Conservation (phyloP, 257 asterid genomes). For the Solanum clarkiae region DNA sequence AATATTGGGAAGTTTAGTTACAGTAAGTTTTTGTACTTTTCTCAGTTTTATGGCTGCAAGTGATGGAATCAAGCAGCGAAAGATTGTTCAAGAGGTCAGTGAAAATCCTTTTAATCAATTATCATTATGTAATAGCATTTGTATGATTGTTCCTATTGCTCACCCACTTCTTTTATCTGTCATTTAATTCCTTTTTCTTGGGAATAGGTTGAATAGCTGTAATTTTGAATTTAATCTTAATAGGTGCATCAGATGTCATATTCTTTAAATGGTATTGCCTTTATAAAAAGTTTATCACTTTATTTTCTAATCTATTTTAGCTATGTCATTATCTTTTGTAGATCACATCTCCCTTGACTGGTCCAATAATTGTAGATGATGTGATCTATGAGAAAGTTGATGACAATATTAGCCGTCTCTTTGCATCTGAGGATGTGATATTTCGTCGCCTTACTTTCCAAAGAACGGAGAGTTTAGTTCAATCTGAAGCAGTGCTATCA, state of each 20-base stretch:
- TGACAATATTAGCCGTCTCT: conserved; percentile 25
- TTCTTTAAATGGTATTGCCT: neutral
- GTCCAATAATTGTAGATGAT: conserved; percentile 77
- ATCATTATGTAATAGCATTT: neutral
- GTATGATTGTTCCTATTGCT: neutral
- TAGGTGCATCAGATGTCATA: neutral
- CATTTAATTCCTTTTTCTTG: neutral
- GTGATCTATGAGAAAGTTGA: conserved; percentile 54
- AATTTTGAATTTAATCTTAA: neutral
- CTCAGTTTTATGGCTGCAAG: conserved; percentile 73
- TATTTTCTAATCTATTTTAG: neutral
- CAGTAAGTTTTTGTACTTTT: neutral
- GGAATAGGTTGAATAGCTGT: neutral
- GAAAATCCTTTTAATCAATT: neutral
- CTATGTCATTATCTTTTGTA: conserved; percentile 5
- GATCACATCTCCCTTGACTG: conserved; percentile 73
- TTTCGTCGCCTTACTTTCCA: conserved; percentile 80
- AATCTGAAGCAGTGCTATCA: conserved; percentile 79
- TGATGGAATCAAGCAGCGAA: conserved; percentile 67
- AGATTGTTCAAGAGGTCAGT: conserved; percentile 59
- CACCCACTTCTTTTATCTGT: neutral
- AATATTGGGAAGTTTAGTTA: neutral
- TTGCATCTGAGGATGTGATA: conserved; percentile 33
- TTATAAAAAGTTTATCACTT: neutral
- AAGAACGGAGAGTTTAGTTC: conserved; percentile 68